These are phyloP conservation scores for Botrytis sinoallii DNA, from an alignment of 2,329 filamentous ascomycete genomes.

Conservation along the genomic window DNA sequence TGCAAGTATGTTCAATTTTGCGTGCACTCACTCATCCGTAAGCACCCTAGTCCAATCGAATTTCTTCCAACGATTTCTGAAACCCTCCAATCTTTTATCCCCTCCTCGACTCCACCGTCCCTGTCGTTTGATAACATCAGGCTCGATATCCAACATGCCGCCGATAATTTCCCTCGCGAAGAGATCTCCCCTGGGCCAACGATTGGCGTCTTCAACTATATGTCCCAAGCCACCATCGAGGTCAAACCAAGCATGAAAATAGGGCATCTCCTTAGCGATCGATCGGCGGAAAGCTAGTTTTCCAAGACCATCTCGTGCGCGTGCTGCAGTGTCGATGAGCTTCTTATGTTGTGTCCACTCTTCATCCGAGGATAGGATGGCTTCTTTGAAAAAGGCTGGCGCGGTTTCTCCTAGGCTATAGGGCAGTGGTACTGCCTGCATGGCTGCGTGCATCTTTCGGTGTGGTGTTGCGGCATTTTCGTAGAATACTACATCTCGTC, in stretches of 20 bases:
- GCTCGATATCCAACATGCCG: slow-evolving; percentile 82
- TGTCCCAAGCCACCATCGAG: slow-evolving; percentile 91
- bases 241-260: slow-evolving; percentile 96
- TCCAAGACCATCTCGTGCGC: slow-evolving; percentile 65
- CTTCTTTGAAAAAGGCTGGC: slow-evolving; percentile 92
- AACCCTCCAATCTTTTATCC: slow-evolving; percentile 65
- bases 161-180: slow-evolving; percentile 91
- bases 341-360: slow-evolving; percentile 97
- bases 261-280: slow-evolving; percentile 93
- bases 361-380: slow-evolving; percentile 81
- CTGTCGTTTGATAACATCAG: slow-evolving; percentile 84
- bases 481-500: slow-evolving; percentile 92
- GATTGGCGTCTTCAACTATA: slow-evolving; percentile 78
- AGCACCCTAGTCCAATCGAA: slow-evolving; percentile 72
- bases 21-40: slow-evolving; percentile 28
- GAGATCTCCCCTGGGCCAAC: slow-evolving; percentile 87
- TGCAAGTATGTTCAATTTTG: neutral
- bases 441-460: slow-evolving; percentile 76
- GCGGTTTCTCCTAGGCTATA: slow-evolving; percentile 88
- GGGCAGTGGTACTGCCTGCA: slow-evolving; percentile 83
- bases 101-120: slow-evolving; percentile 70
- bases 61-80: slow-evolving; percentile 70
- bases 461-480: slow-evolving; percentile 87
- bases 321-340: slow-evolving; percentile 79
- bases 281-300: slow-evolving; percentile 77